Evolutionary conservation across 768 basidiomycete genomes (phyloP).

Genomic region (Russula griseocarnosa): DNA sequence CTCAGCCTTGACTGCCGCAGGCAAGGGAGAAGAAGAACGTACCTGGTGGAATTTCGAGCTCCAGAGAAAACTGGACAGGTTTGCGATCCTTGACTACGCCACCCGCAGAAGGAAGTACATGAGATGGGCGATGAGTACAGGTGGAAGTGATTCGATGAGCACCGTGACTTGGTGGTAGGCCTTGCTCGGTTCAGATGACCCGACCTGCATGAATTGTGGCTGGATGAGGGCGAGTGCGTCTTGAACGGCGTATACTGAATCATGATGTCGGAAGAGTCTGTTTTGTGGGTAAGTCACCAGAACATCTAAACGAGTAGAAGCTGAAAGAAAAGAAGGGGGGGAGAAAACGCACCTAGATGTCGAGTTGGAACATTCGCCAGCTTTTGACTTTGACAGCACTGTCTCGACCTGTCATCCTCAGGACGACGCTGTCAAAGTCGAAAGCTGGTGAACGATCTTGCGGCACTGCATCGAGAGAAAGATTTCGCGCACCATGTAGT

Average conservation of each 20-base stretch:
- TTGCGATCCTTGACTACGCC: slow-evolving; percentile 86
- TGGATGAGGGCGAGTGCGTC: slow-evolving; percentile 77
- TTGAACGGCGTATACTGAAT: slow-evolving; percentile 69
- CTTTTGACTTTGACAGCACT: slow-evolving; percentile 89
- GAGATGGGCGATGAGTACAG: slow-evolving; percentile 80
- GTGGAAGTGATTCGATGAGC: slow-evolving; percentile 78
- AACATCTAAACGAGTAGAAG: too few species aligned
- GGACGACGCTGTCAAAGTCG: too few species aligned
- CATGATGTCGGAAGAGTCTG: slow-evolving; percentile 49
- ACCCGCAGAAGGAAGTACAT: slow-evolving; percentile 74
- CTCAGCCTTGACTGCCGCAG: background rate
- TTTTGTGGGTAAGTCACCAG: background rate
- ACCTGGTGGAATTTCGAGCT: slow-evolving; percentile 74
- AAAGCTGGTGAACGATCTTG: too few species aligned
- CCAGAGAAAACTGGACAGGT: slow-evolving; percentile 69
- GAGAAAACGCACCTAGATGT: slow-evolving; percentile 60
- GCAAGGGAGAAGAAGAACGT: slow-evolving; percentile 23
- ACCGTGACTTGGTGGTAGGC: slow-evolving; percentile 56
- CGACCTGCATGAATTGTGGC: slow-evolving; percentile 76
- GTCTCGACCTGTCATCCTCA: slow-evolving; percentile 73
- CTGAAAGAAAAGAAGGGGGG: too few species aligned
- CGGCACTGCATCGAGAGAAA: slow-evolving; percentile 36
- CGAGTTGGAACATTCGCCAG: slow-evolving; percentile 82
- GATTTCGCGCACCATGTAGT: slow-evolving; percentile 63
- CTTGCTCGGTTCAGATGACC: slow-evolving; percentile 48